Evolutionary conservation across 257 asterid genomes (phyloP).

Genomic region (Nicotiana attenuata): DNA sequence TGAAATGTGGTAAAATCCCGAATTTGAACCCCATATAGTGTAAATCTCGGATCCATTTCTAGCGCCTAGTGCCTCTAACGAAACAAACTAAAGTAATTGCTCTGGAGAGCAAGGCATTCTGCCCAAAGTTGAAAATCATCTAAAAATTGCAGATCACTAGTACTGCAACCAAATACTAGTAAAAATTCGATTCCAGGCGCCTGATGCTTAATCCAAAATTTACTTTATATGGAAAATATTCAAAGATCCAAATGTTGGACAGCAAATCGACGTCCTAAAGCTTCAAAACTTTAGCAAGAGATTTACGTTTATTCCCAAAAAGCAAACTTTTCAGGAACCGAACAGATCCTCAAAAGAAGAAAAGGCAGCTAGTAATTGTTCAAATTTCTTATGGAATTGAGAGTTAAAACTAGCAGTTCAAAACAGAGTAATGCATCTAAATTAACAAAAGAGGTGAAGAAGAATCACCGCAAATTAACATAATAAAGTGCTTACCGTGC

Average conservation of each 20-base stretch:
- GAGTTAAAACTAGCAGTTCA: neutral
- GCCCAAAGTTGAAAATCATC: neutral
- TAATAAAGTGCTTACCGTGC: constrained; percentile 41
- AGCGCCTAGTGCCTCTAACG: neutral
- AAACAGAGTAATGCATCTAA: neutral
- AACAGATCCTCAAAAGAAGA: neutral
- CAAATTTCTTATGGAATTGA: neutral
- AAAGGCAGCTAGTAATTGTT: neutral
- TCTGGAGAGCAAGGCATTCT: neutral
- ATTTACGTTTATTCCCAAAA: too few relatives aligned
- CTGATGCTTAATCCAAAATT: neutral
- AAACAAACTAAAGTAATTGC: neutral
- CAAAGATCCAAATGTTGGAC: neutral
- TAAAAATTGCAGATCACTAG: neutral
- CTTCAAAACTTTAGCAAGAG: neutral
- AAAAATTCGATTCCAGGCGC: neutral
- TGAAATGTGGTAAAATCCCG: too few relatives aligned
- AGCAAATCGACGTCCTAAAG: neutral
- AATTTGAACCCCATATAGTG: too few relatives aligned
- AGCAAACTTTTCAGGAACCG: too few relatives aligned
- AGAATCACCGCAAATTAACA: neutral
- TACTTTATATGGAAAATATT: neutral
- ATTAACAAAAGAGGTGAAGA: neutral
- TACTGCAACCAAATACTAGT: neutral
- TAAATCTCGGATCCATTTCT: too few relatives aligned